Base-by-base conservation (phyloP, 306 rosid species). In the Coriaria nepalensis region DNA sequence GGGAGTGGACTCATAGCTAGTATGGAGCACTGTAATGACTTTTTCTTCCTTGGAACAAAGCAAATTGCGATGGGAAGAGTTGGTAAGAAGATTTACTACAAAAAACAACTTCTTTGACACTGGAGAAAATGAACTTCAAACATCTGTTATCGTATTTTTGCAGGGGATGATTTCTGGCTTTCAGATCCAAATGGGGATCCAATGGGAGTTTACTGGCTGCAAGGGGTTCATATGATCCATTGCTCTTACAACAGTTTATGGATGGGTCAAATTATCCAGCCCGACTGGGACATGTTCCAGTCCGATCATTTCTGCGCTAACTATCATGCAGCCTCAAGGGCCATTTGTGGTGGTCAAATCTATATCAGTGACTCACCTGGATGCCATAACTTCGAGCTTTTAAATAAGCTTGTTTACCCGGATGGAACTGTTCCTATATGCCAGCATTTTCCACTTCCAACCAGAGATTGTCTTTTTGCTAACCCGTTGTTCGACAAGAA, bases 251-350 rank as follows among this genome's bases (percentile, higher is more conserved):
- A 87, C 65, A 87, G 93, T 67, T 58, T 87, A 77, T 87, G 96
- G 96, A 87, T 87, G 86, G 88, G 94, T 13, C 88, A 87, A 41
- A 73, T 87, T 43, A 78, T 78, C 60, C 94, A 74, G 2, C 96
- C 93, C 1, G 96, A 87, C 62, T 87, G 96, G 94, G 94, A 87
- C 53, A 87, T 87, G 96, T 87, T 87, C 70, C 93, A 80, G 47
- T 87, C 94, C 10, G 93, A 80, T 37, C 88, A 83, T 68, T 32
- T 49, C 4, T 87, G 93, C 64, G 88, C 93, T 58, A 80, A 78
- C 52, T 83, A 73, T 48, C 96, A 83, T 49, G 96, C 88, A 10
- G 94, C 83, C 40, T 83, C 96, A n/a, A 78, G 88, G 60, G 93
- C 93, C 36, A 80, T 83, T 33, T 78, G 80, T 62, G 94, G 93